Percentiles rank a stretch among this genome's conserved stretches.
phyloP scores from a whole-genome alignment of 164 flowering plant species.

The Warburgia ugandensis region DNA sequence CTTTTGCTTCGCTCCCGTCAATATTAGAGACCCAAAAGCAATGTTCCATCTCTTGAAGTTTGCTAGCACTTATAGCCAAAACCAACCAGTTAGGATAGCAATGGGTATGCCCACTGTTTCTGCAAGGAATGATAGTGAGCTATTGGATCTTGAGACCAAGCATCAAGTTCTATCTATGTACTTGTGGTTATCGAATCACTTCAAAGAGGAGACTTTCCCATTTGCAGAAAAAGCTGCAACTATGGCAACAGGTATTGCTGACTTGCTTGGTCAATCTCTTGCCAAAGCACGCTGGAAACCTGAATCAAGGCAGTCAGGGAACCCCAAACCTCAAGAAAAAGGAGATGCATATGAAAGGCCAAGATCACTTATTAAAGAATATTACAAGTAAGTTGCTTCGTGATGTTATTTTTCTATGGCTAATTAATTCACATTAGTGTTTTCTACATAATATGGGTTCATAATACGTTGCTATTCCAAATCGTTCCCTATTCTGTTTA shows the following conservation, averaged over 20 bases:
- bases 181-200: slow-evolving; percentile 83
- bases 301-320: slow-evolving; percentile 44
- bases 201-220: slow-evolving; percentile 63
- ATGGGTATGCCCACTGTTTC: slow-evolving; percentile 91
- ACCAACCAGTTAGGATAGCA: slow-evolving; percentile 65
- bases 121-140: slow-evolving; percentile 75
- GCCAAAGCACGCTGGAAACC: slow-evolving; percentile 72
- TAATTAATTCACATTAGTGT: neutral
- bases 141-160: slow-evolving; percentile 83
- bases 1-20: slow-evolving; percentile 96
- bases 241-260: slow-evolving; percentile 80
- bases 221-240: slow-evolving; percentile 54
- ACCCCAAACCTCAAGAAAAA: slow-evolving; percentile 33
- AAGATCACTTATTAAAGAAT: slow-evolving; percentile 38
- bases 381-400: slow-evolving; percentile 36
- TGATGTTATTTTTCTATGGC: neutral
- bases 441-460: neutral
- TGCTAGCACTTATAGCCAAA: slow-evolving; percentile 66
- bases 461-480: neutral
- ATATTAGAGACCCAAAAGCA: slow-evolving; percentile 86
- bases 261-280: slow-evolving; percentile 74
- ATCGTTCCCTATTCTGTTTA: neutral
- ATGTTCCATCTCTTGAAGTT: slow-evolving; percentile 81
- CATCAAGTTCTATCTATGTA: slow-evolving; percentile 92
- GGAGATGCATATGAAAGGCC: slow-evolving; percentile 55